Evolutionary conservation across 1,139 yeast species (phyloP), one percentile per base, ranked within the genome.

Genomic region (Debaryomyces coudertii): DNA sequence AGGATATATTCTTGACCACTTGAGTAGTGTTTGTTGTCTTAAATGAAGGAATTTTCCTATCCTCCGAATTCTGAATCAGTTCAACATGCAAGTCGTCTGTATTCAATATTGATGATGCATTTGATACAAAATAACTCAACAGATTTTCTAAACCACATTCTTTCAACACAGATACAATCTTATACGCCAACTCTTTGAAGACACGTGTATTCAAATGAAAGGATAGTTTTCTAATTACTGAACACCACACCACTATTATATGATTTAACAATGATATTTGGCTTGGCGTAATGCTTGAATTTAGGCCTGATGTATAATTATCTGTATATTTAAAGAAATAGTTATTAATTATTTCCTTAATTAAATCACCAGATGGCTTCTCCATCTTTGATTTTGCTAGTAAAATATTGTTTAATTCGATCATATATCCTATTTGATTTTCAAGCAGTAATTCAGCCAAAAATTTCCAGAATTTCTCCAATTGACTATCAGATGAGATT

Each of bases 391-490:
- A 36, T 9, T 18, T 42, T 5, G 27, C 27, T 30, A 34, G 23
- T n/a, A 54, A 30, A 31, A 38, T 29, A 20, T 47, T 51, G 22
- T 47, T 47, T 23, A 52, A 43, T 23, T 36, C 42, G 7, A 42
- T 47, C 37, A 55, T 41, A 34, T 47, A 52, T 14, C 34, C 30
- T 2, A 36, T 36, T 43, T 55, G 57, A n/a, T 34, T 34, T 1
- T 24, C 33, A 5, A 25, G 12, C 20, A 40, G 31, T 5, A 47
- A 29, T 20, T 42, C 40, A 11, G 41, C 22, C 11, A 55, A 24
- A 23, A 30, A 33, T 3, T 29, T 24, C 56, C 57, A 55, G 39
- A 55, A 54, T 24, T 25, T 41, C 1, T 31, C 27, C 8, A 49
- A 37, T 31, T 48, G 35, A 5, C 23, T 40, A 2, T 30, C 46